Percentiles rank a stretch among this genome's conserved stretches.
phyloP scores from a whole-genome alignment of 2,329 filamentous ascomycete species.

The Scedosporium boydii region DNA sequence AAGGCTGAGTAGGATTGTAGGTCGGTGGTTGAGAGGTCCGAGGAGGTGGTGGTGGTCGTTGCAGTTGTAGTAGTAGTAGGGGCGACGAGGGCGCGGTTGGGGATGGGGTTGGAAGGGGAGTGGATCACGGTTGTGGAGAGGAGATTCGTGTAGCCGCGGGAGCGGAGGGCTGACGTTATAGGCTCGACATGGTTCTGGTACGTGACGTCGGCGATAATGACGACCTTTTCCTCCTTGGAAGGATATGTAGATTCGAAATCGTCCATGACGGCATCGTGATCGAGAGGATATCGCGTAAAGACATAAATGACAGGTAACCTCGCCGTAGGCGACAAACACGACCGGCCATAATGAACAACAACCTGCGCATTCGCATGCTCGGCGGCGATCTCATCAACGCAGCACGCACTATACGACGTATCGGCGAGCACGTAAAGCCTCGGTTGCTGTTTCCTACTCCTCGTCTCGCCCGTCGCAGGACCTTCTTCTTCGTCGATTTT shows the following conservation, averaged over 20 bases:
- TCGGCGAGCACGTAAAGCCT: constrained; percentile 80
- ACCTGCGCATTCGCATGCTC: constrained; percentile 88
- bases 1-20: constrained; percentile 67
- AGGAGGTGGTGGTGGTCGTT: constrained; percentile 10
- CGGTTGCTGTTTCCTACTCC: constrained; percentile 9
- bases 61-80: not conserved
- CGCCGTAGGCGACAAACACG: constrained; percentile 84
- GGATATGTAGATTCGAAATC: constrained; percentile 63
- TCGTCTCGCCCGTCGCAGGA: constrained; percentile 3
- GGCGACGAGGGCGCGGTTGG: constrained; percentile 62
- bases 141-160: constrained; percentile 59
- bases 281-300: constrained; percentile 67
- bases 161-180: constrained; percentile 44
- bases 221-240: constrained; percentile 51
- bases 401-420: constrained; percentile 94
- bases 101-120: constrained; percentile 69
- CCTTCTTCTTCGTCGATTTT: not conserved
- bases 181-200: constrained; percentile 65
- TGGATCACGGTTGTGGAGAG: constrained; percentile 65
- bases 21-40: constrained; percentile 25
- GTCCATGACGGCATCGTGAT: constrained; percentile 43
- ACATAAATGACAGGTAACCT: constrained; percentile 82
- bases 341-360: constrained; percentile 87
- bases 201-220: constrained; percentile 84
- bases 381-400: constrained; percentile 91